Evolutionary conservation across 371 early-diverging fungal species (phyloP).

Genomic region (Massospora cicadina): DNA sequence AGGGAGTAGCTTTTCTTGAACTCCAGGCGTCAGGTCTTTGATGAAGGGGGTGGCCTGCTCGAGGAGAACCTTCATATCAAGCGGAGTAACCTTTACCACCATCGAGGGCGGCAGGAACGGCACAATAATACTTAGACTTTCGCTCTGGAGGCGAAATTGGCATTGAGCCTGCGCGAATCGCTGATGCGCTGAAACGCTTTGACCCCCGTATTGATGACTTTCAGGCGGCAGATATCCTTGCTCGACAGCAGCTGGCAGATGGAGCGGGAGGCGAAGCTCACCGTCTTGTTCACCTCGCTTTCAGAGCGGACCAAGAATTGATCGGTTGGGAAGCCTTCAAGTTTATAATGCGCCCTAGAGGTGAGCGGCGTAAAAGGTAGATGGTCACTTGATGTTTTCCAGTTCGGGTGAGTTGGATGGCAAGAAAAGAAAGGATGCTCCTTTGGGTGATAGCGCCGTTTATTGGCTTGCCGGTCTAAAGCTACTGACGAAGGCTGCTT

Average conservation of each 20-base stretch:
- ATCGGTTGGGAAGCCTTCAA: conserved; percentile 42
- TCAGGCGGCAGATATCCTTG: conserved; percentile 40
- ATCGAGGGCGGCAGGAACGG: background rate
- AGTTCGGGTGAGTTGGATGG: conserved; percentile 31
- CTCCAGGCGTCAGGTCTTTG: too few species aligned
- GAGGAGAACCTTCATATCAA: background rate
- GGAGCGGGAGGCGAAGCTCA: conserved; percentile 62
- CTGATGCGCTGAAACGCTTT: conserved; percentile 20
- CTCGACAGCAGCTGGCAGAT: conserved; percentile 52
- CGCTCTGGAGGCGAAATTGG: background rate
- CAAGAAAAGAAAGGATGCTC: conserved; percentile 63
- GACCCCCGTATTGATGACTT: conserved; percentile 78
- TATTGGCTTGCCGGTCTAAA: conserved; percentile 15
- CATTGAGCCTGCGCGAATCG: background rate
- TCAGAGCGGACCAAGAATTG: conserved; percentile 72
- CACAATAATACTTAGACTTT: too few species aligned
- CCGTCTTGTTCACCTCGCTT: conserved; percentile 39
- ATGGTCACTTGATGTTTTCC: conserved; percentile 22
- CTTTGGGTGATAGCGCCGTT: conserved; percentile 21
- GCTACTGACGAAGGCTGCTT: conserved; percentile 7
- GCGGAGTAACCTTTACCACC: background rate
- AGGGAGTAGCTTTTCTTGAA: too few species aligned
- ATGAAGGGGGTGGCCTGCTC: background rate
- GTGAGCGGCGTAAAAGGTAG: conserved; percentile 1
- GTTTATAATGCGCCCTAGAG: background rate